Base-by-base conservation (phyloP, 148 eudicot species). In the Chenopodium suecicum region DNA sequence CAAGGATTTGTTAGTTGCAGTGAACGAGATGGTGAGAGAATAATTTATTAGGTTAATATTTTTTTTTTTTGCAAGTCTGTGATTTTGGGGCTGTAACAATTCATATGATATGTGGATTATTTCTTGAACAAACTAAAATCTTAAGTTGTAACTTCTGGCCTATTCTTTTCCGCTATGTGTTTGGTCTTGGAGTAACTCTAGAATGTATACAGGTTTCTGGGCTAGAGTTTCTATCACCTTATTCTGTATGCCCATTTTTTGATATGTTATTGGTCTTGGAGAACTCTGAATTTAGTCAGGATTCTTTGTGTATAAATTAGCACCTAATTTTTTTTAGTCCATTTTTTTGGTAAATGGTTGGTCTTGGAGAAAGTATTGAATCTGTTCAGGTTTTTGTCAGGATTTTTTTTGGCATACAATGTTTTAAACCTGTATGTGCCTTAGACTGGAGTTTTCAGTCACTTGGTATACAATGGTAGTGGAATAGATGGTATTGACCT, bases 1-100 rank as follows among this genome's bases (percentile, higher is more conserved):
- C 82, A 96, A 92, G 88, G 99, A 96, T 88, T 91, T 96, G 76
- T 82, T 96, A 60, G 99, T 92, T 82, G 99, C 99, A 58, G 99
- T 96, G 56, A 96, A 94, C 89, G 99, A 96, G 86, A 84, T 94
- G 98, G 99, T 96, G 88, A 92, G 95, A 80, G 76, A 62, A 66
- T 58, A 79, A 34, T 82, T 56, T 76, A 60, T 4, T 41, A 3
- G 19, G 50, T 62, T 47, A 23, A 37, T 66, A 69, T 17, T 48
- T 9, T 50, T 22, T 25, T n/a, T 41, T 34, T 25, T 76, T 19
- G 46, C 12, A 52, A 23, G 47, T 65, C 23, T 81, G 76, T n/a
- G n/a, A 72, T 80, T 62, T 44, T 2, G 60, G 8, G n/a, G 20
- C 20, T 47, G 63, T 60, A 16, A 50, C 23, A 11, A 16, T 12